These are phyloP conservation scores for Teunomyces aglyptinius DNA, from an alignment of 805 yeast species.

Conservation along the genomic window DNA sequence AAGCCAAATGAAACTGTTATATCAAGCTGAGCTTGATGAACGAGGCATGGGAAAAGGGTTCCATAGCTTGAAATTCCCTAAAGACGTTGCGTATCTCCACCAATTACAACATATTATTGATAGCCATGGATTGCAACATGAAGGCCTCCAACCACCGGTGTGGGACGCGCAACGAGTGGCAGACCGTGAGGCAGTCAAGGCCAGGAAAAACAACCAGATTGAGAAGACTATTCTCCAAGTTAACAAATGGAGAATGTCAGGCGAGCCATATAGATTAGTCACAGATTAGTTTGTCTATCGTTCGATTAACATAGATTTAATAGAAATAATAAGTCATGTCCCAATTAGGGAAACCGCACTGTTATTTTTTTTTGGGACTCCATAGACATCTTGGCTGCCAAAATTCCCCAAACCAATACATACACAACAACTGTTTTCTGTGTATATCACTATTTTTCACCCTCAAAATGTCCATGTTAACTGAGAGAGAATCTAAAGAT, in stretches of 20 bases:
- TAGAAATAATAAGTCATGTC: neutral
- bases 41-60: slow-evolving; percentile 22
- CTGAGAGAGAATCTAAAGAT: neutral
- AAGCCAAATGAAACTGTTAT: slow-evolving; percentile 26
- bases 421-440: neutral
- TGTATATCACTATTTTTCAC: too few relatives aligned
- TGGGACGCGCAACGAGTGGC: slow-evolving; percentile 17
- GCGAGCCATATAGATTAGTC: slow-evolving; percentile 3
- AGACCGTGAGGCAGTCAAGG: slow-evolving; percentile 14
- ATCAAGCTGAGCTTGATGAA: slow-evolving; percentile 16
- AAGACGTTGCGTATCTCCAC: slow-evolving; percentile 20
- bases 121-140: slow-evolving; percentile 10
- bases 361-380: neutral
- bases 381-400: slow-evolving; percentile 1
- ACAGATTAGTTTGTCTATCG: neutral
- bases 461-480: neutral
- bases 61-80: slow-evolving; percentile 18
- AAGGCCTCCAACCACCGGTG: slow-evolving; percentile 18
- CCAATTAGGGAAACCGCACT: neutral
- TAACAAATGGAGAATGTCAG: neutral
- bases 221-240: neutral
- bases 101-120: slow-evolving; percentile 15
- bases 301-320: neutral
- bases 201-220: slow-evolving; percentile 10
- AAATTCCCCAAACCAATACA: neutral